Conservation (phyloP, 23 red algal species). For the Gracilaria domingensis region DNA sequence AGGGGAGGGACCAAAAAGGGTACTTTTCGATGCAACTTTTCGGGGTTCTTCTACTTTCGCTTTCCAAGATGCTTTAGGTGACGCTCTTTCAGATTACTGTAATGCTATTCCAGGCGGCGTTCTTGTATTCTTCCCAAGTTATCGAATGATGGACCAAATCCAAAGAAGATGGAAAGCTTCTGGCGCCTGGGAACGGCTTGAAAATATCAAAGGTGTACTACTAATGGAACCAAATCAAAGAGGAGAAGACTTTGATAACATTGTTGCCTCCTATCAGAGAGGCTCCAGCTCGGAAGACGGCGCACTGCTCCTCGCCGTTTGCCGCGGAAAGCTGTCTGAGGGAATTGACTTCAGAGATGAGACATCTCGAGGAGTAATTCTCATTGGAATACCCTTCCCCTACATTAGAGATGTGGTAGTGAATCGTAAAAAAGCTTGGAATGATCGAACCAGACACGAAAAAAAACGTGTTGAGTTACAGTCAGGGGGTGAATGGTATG, state of each 20-base stretch:
- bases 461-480: conserved; percentile 37
- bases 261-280: conserved; percentile 42
- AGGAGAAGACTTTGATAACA: conserved; percentile 60
- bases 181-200: conserved; percentile 69
- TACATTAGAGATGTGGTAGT: conserved; percentile 68
- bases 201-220: conserved; percentile 53
- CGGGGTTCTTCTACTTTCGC: conserved; percentile 53
- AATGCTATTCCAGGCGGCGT: conserved; percentile 79
- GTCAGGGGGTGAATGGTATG: conserved; percentile 77
- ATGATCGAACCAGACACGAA: conserved; percentile 66
- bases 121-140: conserved; percentile 86
- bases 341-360: conserved; percentile 90
- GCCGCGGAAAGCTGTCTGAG: conserved; percentile 92
- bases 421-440: conserved; percentile 80
- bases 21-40: conserved; percentile 58
- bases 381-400: conserved; percentile 90
- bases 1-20: conserved; percentile 26
- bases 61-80: conserved; percentile 84
- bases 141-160: conserved; percentile 80
- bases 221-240: conserved; percentile 62
- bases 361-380: conserved; percentile 76
- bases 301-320: conserved; percentile 84
- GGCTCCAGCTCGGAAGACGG: conserved; percentile 38
- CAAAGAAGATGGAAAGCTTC: conserved; percentile 49
- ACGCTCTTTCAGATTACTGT: conserved; percentile 69